Evolutionary conservation across 495 filamentous ascomycete species (phyloP), one percentile per base, ranked within the genome.

Genomic region (Penicillium soppii): DNA sequence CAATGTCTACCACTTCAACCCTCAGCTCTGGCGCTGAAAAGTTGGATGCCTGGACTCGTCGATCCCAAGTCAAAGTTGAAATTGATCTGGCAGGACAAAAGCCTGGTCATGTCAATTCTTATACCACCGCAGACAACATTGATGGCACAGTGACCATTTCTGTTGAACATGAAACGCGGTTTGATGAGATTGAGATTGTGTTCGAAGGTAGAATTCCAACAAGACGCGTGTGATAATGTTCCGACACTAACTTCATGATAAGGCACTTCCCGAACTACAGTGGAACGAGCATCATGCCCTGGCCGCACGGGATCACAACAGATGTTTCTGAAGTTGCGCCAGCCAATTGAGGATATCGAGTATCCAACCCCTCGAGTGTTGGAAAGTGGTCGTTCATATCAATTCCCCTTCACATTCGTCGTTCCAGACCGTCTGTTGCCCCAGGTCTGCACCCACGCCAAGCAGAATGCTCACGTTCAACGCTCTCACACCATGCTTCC

Each of bases 351-450:
- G 29, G 78, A 86, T 9, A 67, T 79, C 2, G 69, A 75, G 2
- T 89, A 92, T 56, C 92, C 92, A 0, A 74, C 80, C 10, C 82
- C 88, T 15, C 73, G 87, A 7, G 71, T 91, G 17, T 67, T 91
- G 10, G 81, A 89, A 64, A 75, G 81, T 2, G 88, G 83, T 3
- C 73, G 71, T 42, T 79, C 72, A 21, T 90, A 92, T 65, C 82
- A 67, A 12, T 84, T 95, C 45, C 88, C 90, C 2, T 98, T 97
- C 71, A 84, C 82, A 52, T 98, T 98, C 60, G 86, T 90, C 30
- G 81, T 97, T 10, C 94, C 95, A 1, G 77, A 81, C 23, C 82
- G 83, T 9, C 76, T 97, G 33, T 71, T 85, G 7, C 80, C 81
- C 4, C 75, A 80, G 50, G 62, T 78, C 5, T 91, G 88, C 68